Conservation (phyloP, 1,284 basidiomycete species). For the Ceratobasidium sp. region DNA sequence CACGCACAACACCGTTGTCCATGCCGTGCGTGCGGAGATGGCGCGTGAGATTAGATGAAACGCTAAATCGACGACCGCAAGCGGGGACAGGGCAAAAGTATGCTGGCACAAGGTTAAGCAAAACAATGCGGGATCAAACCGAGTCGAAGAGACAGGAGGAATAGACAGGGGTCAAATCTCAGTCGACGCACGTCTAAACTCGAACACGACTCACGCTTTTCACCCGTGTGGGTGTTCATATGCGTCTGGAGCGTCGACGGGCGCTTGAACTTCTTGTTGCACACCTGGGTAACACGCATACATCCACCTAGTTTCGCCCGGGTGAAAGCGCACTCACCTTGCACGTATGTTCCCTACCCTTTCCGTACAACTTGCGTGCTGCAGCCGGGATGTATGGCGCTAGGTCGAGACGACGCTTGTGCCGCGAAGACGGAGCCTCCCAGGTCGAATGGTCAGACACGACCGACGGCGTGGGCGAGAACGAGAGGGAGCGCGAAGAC, state of each 20-base stretch:
- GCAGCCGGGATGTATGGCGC: constrained; percentile 13
- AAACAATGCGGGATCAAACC: neutral
- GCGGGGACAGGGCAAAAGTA: constrained; percentile 62
- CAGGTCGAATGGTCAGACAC: neutral
- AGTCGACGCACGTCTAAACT: neutral
- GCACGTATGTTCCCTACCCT: constrained; percentile 14
- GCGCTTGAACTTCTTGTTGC: constrained; percentile 28
- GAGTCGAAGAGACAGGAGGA: neutral
- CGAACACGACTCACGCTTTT: constrained; percentile 62
- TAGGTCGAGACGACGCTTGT: neutral
- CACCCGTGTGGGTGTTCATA: constrained; percentile 73
- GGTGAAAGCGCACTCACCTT: neutral
- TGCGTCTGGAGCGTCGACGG: constrained; percentile 62
- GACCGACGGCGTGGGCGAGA: constrained; percentile 24
- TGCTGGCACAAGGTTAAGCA: constrained; percentile 54
- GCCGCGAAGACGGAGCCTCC: neutral
- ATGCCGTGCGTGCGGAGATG: constrained; percentile 64
- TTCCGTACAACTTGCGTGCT: neutral
- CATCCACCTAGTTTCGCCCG: neutral
- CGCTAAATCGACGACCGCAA: constrained; percentile 67
- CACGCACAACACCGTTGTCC: neutral
- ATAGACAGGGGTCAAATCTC: neutral
- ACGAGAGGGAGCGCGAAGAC: neutral
- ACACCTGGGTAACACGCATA: constrained; percentile 19
- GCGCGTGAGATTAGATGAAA: constrained; percentile 70